Conservation (phyloP, 2,329 filamentous ascomycete species). For the Aspergillus costaricaensis region DNA sequence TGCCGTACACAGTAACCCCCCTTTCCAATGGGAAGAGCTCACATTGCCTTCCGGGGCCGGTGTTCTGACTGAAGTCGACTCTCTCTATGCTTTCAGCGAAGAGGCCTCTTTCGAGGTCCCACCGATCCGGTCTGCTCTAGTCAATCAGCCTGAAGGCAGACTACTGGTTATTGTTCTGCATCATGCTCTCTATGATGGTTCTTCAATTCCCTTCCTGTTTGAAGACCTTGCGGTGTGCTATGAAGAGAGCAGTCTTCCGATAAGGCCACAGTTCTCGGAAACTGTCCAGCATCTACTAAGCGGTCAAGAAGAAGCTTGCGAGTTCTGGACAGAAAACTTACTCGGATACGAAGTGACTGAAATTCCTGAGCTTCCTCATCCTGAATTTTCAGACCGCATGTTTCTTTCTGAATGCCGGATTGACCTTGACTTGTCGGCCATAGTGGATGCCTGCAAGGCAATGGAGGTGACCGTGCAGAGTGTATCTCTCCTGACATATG, state of each 20-base stretch:
- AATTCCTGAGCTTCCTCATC: constrained; percentile 20
- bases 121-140: constrained; percentile 40
- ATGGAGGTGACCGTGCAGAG: constrained; percentile 36
- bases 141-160: constrained; percentile 28
- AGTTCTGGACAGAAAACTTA: constrained; percentile 29
- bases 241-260: constrained; percentile 27
- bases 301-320: constrained; percentile 47
- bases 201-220: constrained; percentile 74
- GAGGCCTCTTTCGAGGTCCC: constrained; percentile 24
- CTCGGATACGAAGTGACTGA: constrained; percentile 24
- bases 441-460: constrained; percentile 25
- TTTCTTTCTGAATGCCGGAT: constrained; percentile 23
- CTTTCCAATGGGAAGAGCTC: constrained; percentile 25
- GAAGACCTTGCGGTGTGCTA: constrained; percentile 68
- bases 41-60: constrained; percentile 17
- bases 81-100: constrained; percentile 20
- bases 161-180: constrained; percentile 67
- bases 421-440: constrained; percentile 18
- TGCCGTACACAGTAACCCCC: constrained; percentile 27
- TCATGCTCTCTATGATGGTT: constrained; percentile 85
- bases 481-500: constrained; percentile 31
- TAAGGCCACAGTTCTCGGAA: constrained; percentile 36
- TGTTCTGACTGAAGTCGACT: constrained; percentile 15
- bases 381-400: constrained; percentile 17
- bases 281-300: constrained; percentile 58